Percentiles rank a stretch among this genome's conserved stretches.
phyloP scores from a whole-genome alignment of 2,329 filamentous ascomycete genomes.

The Colletotrichum cuscutae region DNA sequence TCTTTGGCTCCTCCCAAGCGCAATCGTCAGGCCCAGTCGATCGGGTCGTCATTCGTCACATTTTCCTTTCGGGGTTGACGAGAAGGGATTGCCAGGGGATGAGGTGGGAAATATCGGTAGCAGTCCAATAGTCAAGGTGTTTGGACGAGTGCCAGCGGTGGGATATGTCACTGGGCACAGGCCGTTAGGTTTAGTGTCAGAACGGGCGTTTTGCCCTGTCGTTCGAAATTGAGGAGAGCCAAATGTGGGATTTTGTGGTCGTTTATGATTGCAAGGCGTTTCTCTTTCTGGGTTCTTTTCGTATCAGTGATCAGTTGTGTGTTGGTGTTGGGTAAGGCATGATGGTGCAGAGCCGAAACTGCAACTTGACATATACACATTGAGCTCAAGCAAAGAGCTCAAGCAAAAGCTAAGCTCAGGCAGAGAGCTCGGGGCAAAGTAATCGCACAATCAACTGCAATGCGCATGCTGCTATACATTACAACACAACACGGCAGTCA shows the following conservation, averaged over 20 bases:
- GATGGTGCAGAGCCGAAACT: not conserved
- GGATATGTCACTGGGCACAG: not conserved
- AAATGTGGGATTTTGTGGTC: not conserved
- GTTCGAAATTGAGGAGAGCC: not conserved
- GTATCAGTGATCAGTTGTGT: not conserved
- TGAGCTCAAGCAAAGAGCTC: not conserved
- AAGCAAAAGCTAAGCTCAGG: no score
- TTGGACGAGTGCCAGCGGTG: not conserved
- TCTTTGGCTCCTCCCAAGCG: slow-evolving; percentile 5
- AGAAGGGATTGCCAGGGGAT: not conserved
- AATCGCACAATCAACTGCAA: not conserved
- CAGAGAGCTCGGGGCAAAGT: not conserved
- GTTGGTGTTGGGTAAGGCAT: not conserved
- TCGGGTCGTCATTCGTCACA: slow-evolving; percentile 33
- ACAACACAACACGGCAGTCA: not conserved
- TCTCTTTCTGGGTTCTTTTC: not conserved
- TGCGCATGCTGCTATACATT: not conserved
- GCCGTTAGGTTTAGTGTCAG: not conserved
- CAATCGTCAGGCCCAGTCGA: slow-evolving; percentile 19
- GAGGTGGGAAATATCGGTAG: not conserved
- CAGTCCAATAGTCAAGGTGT: not conserved
- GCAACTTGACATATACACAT: not conserved
- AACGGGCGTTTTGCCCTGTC: not conserved
- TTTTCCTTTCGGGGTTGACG: not conserved
- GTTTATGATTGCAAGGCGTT: not conserved